Base-by-base conservation (phyloP, 495 filamentous ascomycete genomes). In the Bryoglossum gracile region DNA sequence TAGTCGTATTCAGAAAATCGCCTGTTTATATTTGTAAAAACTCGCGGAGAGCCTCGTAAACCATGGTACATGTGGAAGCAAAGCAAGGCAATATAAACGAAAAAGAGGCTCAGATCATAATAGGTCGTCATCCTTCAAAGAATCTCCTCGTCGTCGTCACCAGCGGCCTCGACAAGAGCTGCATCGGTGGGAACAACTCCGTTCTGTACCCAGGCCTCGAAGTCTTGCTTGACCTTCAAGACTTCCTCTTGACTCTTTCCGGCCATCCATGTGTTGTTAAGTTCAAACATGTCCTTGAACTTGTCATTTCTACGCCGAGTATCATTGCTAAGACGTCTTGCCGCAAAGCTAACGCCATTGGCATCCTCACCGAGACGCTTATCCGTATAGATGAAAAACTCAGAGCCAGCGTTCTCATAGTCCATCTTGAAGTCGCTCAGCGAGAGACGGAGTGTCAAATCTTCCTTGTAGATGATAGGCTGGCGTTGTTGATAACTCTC, bases 121-220 rank as follows among this genome's bases (percentile, higher is more conserved):
- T n/a, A n/a, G n/a, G n/a, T n/a, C n/a, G n/a, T n/a, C n/a, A n/a
- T n/a, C n/a, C n/a, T n/a, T n/a, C n/a, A n/a, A n/a, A n/a, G n/a
- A n/a, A n/a, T n/a, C n/a, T n/a, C n/a, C n/a, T n/a, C n/a, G n/a
- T n/a, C n/a, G n/a, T n/a, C n/a, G n/a, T 5, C 28, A 85, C 87
- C 16, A 94, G 94, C 54, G 92, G 97, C 62, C 80, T 99, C 41
- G 85, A 89, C 34, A 95, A 96, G 64, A 26, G 50, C 10, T 8
- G 24, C 19, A 19, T 16, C 49, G 25, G 43, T 39, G 43, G 56
- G 56, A 43, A 55, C 30, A 22, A 46, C 30, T 17, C 56, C 56
- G 3, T 55, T 40, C 22, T 51, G 38, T 10, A 65, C 53, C 70
- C 70, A 77, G 55, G 64, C 70, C 55, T 66, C 57, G 65, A 79